Conservation (phyloP, 176 grass and related monocot species). For the Lolium perenne region DNA sequence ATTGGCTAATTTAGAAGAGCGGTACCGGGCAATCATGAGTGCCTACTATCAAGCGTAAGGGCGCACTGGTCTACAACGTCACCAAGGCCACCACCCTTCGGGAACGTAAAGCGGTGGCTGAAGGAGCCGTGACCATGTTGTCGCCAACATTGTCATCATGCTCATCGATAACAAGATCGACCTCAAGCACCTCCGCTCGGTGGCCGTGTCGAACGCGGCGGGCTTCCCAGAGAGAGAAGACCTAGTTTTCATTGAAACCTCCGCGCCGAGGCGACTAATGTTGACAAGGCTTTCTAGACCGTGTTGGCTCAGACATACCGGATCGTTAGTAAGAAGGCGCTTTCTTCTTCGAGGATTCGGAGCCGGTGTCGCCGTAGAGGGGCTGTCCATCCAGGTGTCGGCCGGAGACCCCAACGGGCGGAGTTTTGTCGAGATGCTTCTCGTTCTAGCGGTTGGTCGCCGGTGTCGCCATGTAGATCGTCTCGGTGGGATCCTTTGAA, state of each 20-base stretch:
- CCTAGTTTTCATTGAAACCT: conserved; percentile 76
- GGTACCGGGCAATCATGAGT: conserved; percentile 78
- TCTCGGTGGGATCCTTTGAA: not conserved
- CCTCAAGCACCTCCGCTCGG: conserved; percentile 75
- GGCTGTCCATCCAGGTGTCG: conserved; percentile 50
- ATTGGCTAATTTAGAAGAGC: too few relatives aligned
- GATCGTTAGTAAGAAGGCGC: conserved; percentile 59
- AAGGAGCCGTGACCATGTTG: conserved; percentile 73
- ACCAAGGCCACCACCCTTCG: conserved; percentile 64
- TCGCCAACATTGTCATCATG: too few relatives aligned
- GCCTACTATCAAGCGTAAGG: conserved; percentile 79
- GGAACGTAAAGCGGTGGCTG: conserved; percentile 71
- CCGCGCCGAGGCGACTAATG: conserved; percentile 71
- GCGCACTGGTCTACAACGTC: too few relatives aligned
- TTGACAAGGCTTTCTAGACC: too few relatives aligned
- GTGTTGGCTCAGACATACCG: too few relatives aligned
- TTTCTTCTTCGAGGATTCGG: conserved; percentile 24
- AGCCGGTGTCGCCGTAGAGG: conserved; percentile 40
- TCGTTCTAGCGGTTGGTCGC: conserved; percentile 38
- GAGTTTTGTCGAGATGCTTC: conserved; percentile 56
- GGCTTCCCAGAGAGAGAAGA: conserved; percentile 61
- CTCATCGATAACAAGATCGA: conserved; percentile 85
- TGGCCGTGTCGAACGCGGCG: conserved; percentile 49
- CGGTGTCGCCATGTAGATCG: not conserved
- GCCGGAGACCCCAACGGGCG: conserved; percentile 2